phyloP scores from a whole-genome alignment of 805 yeast species.

The Yamadazyma akitaensis region DNA sequence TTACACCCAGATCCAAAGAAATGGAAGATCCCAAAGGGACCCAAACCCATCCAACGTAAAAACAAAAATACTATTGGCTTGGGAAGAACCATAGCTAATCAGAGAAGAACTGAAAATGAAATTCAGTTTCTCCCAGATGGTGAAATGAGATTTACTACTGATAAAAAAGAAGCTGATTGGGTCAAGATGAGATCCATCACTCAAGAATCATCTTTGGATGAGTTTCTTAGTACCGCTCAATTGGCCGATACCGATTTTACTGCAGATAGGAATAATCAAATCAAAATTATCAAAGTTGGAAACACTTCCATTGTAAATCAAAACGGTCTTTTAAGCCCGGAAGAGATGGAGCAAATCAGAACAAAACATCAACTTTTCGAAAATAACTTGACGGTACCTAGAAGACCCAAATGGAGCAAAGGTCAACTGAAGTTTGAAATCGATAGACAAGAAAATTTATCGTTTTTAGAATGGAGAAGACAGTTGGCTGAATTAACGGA shows the following conservation, averaged over 20 bases:
- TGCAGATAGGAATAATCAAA: constrained; percentile 81
- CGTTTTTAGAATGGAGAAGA: constrained; percentile 94
- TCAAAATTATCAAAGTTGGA: constrained; percentile 78
- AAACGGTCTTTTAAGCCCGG: constrained; percentile 54
- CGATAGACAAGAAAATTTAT: constrained; percentile 82
- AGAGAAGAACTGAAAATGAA: constrained; percentile 64
- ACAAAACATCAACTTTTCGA: constrained; percentile 66
- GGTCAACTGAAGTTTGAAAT: constrained; percentile 70
- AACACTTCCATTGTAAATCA: constrained; percentile 40
- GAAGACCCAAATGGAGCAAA: constrained; percentile 85
- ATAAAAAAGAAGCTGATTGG: constrained; percentile 81
- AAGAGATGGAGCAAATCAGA: constrained; percentile 60
- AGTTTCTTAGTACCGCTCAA: constrained; percentile 91
- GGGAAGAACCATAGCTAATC: constrained; percentile 79
- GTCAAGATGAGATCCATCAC: constrained; percentile 90
- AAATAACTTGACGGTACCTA: constrained; percentile 76
- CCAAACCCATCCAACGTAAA: constrained; percentile 82
- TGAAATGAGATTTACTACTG: constrained; percentile 84
- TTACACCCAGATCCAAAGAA: constrained; percentile 55
- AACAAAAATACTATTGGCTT: constrained; percentile 81
- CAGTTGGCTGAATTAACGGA: constrained; percentile 82
- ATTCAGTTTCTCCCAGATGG: constrained; percentile 78
- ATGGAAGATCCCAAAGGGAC: constrained; percentile 90
- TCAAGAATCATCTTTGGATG: constrained; percentile 91
- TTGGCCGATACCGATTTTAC: constrained; percentile 95